phyloP scores from a whole-genome alignment of 176 grass and related monocot genomes.

The Secale cereale region DNA sequence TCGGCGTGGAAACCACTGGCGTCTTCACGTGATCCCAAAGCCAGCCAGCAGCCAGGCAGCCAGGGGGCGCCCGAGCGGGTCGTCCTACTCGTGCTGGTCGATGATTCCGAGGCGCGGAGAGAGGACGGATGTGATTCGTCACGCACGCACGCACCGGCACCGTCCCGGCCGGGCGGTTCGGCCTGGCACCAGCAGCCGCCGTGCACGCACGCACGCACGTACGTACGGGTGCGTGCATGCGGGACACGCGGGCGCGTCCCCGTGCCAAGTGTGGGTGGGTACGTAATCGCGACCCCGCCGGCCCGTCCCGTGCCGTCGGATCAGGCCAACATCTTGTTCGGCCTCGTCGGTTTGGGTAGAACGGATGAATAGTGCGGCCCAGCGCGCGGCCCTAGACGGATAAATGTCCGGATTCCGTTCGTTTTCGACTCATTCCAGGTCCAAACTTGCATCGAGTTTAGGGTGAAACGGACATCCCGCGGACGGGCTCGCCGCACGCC shows the following conservation, averaged over 20 bases:
- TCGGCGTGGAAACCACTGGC: background rate
- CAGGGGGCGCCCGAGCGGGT: background rate
- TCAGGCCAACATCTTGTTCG: no score
- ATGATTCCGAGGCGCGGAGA: conserved; percentile 5
- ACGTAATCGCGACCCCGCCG: background rate
- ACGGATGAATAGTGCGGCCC: no score
- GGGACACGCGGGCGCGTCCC: background rate
- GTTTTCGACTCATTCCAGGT: no score
- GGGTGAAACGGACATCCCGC: no score
- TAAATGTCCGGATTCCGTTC: no score
- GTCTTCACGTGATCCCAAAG: background rate
- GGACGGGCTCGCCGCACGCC: no score
- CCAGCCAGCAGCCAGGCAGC: no score
- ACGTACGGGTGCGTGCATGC: background rate
- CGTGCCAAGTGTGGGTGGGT: background rate
- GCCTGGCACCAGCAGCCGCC: background rate
- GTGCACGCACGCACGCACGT: background rate
- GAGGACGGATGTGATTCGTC: background rate
- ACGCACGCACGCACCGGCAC: background rate
- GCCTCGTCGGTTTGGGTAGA: no score
- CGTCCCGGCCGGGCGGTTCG: background rate
- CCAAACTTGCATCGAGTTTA: no score
- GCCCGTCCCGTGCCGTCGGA: background rate
- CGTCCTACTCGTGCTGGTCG: background rate
- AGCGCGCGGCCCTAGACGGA: no score